These are phyloP conservation scores for Taxillus chinensis DNA, from an alignment of 164 flowering plant species.

Conservation along the genomic window DNA sequence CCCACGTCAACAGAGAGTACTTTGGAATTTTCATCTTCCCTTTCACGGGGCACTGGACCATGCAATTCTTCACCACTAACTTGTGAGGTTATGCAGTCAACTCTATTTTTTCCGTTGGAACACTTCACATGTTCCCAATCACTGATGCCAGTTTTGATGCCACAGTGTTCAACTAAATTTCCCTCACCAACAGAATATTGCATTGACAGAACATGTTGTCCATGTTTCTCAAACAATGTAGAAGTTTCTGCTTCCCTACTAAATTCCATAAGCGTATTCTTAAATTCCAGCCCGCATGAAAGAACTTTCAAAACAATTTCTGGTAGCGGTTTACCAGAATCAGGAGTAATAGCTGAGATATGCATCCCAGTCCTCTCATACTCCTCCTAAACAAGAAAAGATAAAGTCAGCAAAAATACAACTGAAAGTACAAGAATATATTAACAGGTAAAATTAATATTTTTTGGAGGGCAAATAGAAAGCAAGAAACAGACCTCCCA, in stretches of 20 bases:
- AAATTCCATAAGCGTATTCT: slow-evolving; percentile 30
- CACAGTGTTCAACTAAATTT: slow-evolving; percentile 14
- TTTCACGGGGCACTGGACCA: slow-evolving; percentile 10
- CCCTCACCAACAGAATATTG: slow-evolving; percentile 19
- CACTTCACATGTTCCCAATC: slow-evolving; percentile 12
- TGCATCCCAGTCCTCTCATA: slow-evolving; percentile 62
- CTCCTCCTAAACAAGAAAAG: slow-evolving; percentile 55
- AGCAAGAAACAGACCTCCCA: slow-evolving; percentile 68
- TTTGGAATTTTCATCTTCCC: slow-evolving; percentile 10
- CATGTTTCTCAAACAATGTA: slow-evolving; percentile 16
- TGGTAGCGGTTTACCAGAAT: slow-evolving; percentile 62
- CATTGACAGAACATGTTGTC: slow-evolving; percentile 18
- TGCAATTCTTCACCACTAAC: slow-evolving; percentile 14
- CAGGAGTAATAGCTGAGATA: slow-evolving; percentile 28
- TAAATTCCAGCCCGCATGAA: slow-evolving; percentile 37
- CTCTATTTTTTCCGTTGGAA: slow-evolving; percentile 14
- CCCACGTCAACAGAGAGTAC: slow-evolving; percentile 12
- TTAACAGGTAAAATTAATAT: neutral
- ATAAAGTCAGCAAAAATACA: slow-evolving; percentile 4
- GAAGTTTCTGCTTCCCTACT: slow-evolving; percentile 19
- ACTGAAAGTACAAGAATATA: neutral
- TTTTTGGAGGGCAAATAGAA: neutral
- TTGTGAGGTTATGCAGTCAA: slow-evolving; percentile 9
- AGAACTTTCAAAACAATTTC: slow-evolving; percentile 47
- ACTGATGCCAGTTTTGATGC: slow-evolving; percentile 7